A percentile compares a stretch with the other conserved stretches of the same genome.
Evolutionary conservation across 306 rosid genomes (phyloP).

Genomic region (Vigna mungo): DNA sequence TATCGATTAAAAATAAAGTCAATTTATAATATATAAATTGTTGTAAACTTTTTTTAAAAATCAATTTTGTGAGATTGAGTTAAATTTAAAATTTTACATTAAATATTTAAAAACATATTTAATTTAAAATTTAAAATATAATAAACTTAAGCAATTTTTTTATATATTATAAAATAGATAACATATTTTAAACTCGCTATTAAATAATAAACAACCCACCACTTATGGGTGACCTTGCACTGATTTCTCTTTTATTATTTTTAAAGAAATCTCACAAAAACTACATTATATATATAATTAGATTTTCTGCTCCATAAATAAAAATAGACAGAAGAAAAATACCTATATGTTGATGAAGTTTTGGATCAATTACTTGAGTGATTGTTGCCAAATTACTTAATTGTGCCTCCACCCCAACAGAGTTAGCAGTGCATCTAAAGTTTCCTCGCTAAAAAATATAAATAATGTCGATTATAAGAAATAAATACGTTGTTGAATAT

Average conservation of each 20-base stretch:
- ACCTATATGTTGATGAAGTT: conserved; percentile 97
- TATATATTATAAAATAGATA: too few relatives aligned
- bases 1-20: too few relatives aligned
- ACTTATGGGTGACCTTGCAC: too few relatives aligned
- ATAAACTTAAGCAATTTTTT: too few relatives aligned
- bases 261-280: background rate
- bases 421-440: conserved; percentile 85
- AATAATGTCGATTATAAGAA: conserved; percentile 48
- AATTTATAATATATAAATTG: too few relatives aligned
- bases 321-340: conserved; percentile 30
- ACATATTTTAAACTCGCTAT: too few relatives aligned
- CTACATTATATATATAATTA: background rate
- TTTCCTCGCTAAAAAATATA: conserved; percentile 79
- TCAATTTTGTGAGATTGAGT: too few relatives aligned
- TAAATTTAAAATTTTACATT: too few relatives aligned
- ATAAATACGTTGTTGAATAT: conserved; percentile 17
- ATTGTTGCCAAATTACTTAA: conserved; percentile 78
- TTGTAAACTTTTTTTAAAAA: too few relatives aligned
- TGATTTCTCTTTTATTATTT: background rate
- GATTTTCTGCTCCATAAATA: background rate
- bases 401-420: conserved; percentile 92
- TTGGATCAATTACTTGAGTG: conserved; percentile 95
- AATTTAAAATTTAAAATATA: too few relatives aligned
- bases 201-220: too few relatives aligned
- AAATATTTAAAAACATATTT: too few relatives aligned